Conservation (phyloP, 345 rosid species). For the Aquilaria yunnanensis region DNA sequence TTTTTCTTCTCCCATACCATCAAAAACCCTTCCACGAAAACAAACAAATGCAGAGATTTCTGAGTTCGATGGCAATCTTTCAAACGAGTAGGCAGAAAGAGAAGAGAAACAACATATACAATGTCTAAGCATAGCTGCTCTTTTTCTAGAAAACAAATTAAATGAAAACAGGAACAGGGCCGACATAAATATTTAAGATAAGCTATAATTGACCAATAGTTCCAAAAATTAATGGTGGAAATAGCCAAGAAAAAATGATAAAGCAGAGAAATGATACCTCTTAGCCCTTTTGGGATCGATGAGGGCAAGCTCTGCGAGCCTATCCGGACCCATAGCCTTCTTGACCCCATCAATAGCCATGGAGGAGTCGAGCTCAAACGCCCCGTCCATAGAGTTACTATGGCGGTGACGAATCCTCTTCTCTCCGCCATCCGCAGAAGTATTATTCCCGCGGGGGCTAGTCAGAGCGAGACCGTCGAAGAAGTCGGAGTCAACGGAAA, state of each 20-base stretch:
- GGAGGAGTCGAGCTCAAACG: slow-evolving; percentile 54
- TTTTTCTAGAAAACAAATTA: no score
- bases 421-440: slow-evolving; percentile 31
- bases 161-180: neutral
- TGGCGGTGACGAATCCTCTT: slow-evolving; percentile 52
- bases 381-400: slow-evolving; percentile 87
- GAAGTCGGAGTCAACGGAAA: slow-evolving; percentile 89
- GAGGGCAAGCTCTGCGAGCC: slow-evolving; percentile 79
- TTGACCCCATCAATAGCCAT: slow-evolving; percentile 49
- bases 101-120: no score
- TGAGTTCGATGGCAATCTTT: no score
- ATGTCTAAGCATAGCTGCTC: no score
- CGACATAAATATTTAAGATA: neutral
- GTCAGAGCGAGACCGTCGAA: slow-evolving; percentile 37
- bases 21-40: no score
- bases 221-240: no score
- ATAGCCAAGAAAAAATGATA: neutral
- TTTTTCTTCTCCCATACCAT: no score
- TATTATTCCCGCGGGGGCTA: slow-evolving; percentile 21
- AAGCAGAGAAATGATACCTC: slow-evolving; percentile 35
- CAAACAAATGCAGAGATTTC: no score
- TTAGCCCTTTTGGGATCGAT: slow-evolving; percentile 97
- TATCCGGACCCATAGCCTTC: slow-evolving; percentile 83
- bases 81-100: no score
- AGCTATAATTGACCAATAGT: neutral